phyloP scores from a whole-genome alignment of 352 stramenopile species.

The Thraustotheca clavata region DNA sequence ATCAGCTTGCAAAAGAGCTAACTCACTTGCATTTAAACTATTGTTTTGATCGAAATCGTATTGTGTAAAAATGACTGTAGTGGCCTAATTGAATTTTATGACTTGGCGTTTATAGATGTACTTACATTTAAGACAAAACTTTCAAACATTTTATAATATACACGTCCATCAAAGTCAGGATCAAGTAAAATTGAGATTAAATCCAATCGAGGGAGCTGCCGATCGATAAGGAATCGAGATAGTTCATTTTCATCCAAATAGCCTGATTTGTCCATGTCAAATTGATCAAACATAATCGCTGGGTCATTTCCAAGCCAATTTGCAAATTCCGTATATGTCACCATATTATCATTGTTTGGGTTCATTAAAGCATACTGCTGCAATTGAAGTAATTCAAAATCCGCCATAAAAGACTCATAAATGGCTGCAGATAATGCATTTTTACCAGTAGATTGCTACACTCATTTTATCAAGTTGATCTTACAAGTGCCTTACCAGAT shows the following conservation, averaged over 20 bases:
- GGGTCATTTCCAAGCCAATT: constrained; percentile 59
- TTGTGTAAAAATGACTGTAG: constrained; percentile 52
- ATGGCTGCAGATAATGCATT: constrained; percentile 39
- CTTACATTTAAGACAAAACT: constrained; percentile 15
- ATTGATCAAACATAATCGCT: constrained; percentile 72
- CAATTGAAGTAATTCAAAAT: constrained; percentile 60
- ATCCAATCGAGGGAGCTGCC: constrained; percentile 62
- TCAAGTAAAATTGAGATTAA: constrained; percentile 60
- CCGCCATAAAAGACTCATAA: constrained; percentile 31
- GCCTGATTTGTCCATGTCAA: constrained; percentile 77
- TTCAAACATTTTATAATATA: constrained; percentile 52
- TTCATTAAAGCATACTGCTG: constrained; percentile 42
- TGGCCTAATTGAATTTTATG: constrained; percentile 32
- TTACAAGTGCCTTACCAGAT: neutral
- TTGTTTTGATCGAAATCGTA: constrained; percentile 65
- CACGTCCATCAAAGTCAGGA: constrained; percentile 67
- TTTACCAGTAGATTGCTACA: constrained; percentile 20
- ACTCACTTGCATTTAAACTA: constrained; percentile 47
- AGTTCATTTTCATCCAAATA: constrained; percentile 81
- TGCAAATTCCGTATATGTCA: constrained; percentile 65
- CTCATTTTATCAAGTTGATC: constrained; percentile 6
- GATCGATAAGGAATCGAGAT: constrained; percentile 47
- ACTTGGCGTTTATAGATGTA: neutral
- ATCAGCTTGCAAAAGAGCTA: constrained; percentile 59
- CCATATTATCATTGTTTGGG: constrained; percentile 36